Evolutionary conservation across 1,284 basidiomycete species (phyloP), one percentile per base, ranked within the genome.

Genomic region (Earliella scabrosa): DNA sequence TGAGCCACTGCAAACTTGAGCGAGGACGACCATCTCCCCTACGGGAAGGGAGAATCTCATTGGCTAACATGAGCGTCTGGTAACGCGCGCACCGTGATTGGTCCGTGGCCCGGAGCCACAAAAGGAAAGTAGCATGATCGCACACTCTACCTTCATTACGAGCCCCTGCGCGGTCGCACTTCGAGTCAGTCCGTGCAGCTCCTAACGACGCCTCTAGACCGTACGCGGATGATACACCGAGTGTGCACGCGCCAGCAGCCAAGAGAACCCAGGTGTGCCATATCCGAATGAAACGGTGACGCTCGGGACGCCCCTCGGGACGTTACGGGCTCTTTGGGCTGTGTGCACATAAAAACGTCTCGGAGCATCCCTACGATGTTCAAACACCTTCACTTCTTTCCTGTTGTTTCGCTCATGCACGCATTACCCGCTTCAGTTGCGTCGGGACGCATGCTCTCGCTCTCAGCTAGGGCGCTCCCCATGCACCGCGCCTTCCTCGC

Each of bases 281-380:
- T 34, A 38, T 45, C 49, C 32, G 21, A 40, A 14, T 11, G n/a
- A 4, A 32, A 38, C 64, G 66, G 64, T 65, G 52, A 41, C 45
- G 31, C 47, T 63, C 66, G 66, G 66, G 57, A 47, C 56, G 50
- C 51, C 10, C 45, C 41, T 66, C 66, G 66, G 66, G 54, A 62
- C 46, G 61, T 56, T 60, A 64, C 66, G 66, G 65, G 47, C 50
- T 21, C 34, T 53, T 14, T 45, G 38, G 43, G 40, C 34, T 32
- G 34, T 39, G 50, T 36, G 48, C 45, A 50, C 63, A 66, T 63
- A 65, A 63, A 66, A 39, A 45, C 31, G 48, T 35, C 44, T 38
- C 29, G 18, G 16, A 24, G 16, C 34, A 34, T 45, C 35, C 41
- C 24, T 24, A 40, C n/a, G 20, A 43, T 2, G 18, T 26, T 35